Evolutionary conservation across 495 filamentous ascomycete species (phyloP).

Genomic region (Cudoniella acicularis): DNA sequence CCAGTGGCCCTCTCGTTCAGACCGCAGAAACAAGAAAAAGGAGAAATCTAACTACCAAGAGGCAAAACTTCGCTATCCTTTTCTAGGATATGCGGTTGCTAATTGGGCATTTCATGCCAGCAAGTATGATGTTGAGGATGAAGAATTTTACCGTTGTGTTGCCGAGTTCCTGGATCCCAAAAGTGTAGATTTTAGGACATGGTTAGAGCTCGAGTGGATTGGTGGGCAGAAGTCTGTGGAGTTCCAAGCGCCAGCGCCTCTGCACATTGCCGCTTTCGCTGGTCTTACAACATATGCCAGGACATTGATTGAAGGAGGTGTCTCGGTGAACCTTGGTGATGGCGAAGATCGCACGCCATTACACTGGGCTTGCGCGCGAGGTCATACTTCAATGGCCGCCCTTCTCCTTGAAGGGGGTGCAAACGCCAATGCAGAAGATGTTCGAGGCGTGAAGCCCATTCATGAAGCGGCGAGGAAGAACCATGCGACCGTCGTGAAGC

Average conservation of each 20-base stretch:
- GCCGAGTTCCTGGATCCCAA: neutral
- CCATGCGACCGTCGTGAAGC: conserved; percentile 13
- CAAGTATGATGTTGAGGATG: conserved; percentile 7
- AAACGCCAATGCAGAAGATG: conserved; percentile 19
- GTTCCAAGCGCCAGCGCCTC: conserved; percentile 22
- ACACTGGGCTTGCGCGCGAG: conserved; percentile 23
- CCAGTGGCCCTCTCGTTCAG: neutral
- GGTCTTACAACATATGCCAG: conserved; percentile 9
- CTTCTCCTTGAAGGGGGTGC: conserved; percentile 28
- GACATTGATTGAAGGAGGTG: conserved; percentile 4
- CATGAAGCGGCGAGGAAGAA: conserved; percentile 22
- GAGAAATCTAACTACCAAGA: conserved; percentile 1
- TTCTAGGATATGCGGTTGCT: conserved; percentile 30
- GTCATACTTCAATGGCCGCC: conserved; percentile 20
- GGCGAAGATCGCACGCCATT: conserved; percentile 22
- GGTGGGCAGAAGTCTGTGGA: neutral
- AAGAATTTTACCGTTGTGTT: neutral
- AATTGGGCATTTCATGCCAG: conserved; percentile 28
- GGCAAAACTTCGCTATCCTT: conserved; percentile 17
- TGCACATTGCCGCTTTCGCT: conserved; percentile 20
- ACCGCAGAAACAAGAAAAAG: neutral
- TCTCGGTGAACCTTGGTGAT: conserved; percentile 11
- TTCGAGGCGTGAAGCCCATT: conserved; percentile 21
- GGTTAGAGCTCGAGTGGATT: conserved; percentile 4
- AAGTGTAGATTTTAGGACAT: conserved; percentile 1